Percentiles rank a stretch among this genome's conserved stretches.
phyloP scores from a whole-genome alignment of 1,284 basidiomycete genomes.

The Acaromyces ingoldii region DNA sequence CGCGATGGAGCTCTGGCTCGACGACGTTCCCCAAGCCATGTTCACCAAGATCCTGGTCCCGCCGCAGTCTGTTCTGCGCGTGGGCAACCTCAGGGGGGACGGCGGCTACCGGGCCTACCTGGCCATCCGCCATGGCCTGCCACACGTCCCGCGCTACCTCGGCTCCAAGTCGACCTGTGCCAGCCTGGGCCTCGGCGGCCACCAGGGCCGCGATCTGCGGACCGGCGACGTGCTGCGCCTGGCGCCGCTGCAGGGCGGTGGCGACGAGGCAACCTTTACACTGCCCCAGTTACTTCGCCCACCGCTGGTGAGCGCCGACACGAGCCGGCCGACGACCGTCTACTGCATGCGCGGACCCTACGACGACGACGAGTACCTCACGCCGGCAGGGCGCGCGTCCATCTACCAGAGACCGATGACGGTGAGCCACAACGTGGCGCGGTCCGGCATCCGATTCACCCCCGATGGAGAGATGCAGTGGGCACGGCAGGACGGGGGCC shows the following conservation, averaged over 20 bases:
- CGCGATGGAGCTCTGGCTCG: constrained; percentile 54
- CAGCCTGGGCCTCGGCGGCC: constrained; percentile 44
- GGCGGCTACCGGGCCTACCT: constrained; percentile 61
- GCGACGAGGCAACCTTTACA: no score
- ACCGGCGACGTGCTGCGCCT: constrained; percentile 39
- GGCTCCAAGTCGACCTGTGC: constrained; percentile 55
- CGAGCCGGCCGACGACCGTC: constrained; percentile 56
- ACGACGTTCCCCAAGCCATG: constrained; percentile 54
- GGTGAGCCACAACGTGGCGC: constrained; percentile 38
- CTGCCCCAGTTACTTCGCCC: no score
- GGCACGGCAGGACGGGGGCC: constrained; percentile 62
- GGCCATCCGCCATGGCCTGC: constrained; percentile 62
- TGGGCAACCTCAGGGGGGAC: constrained; percentile 43
- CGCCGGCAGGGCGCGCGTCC: constrained; percentile 37
- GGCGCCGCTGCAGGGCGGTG: no score
- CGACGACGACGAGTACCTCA: constrained; percentile 61
- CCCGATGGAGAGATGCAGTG: constrained; percentile 52
- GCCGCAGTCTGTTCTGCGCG: constrained; percentile 54
- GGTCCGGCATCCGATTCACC: constrained; percentile 49
- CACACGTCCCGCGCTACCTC: constrained; percentile 59
- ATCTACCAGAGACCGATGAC: constrained; percentile 14
- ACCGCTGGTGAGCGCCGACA: constrained; percentile 17
- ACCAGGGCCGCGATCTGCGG: constrained; percentile 57
- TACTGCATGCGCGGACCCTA: constrained; percentile 64
- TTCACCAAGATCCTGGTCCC: constrained; percentile 59